These are phyloP conservation scores for Yamadazyma mexicana DNA, from an alignment of 1,139 yeast species.

Conservation along the genomic window DNA sequence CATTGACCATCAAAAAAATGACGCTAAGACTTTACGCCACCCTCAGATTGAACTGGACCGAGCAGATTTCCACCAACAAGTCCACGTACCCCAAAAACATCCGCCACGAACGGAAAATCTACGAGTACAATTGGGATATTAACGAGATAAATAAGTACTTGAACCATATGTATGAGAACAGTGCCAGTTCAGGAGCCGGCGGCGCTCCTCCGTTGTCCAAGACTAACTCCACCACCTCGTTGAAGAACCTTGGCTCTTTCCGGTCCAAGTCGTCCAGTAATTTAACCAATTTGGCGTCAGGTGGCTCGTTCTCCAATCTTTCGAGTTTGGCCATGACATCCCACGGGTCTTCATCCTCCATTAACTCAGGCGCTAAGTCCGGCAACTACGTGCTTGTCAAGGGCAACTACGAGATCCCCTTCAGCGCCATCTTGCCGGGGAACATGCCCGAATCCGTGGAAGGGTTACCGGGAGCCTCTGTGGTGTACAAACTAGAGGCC, in stretches of 20 bases:
- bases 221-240: conserved; percentile 35
- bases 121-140: conserved; percentile 77
- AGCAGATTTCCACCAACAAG: conserved; percentile 44
- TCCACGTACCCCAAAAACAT: conserved; percentile 50
- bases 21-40: conserved; percentile 65
- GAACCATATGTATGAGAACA: conserved; percentile 30
- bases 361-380: conserved; percentile 4
- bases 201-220: conserved; percentile 17
- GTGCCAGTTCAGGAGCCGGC: conserved; percentile 8
- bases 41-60: conserved; percentile 59
- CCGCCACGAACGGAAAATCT: conserved; percentile 64
- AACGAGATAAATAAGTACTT: conserved; percentile 46
- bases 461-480: conserved; percentile 82
- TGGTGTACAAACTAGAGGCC: conserved; percentile 79
- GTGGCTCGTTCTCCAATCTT: conserved; percentile 14
- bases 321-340: conserved; percentile 11
- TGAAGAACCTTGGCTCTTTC: conserved; percentile 29
- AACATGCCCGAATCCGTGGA: conserved; percentile 84
- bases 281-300: conserved; percentile 19
- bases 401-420: conserved; percentile 92
- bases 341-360: conserved; percentile 4
- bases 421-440: conserved; percentile 83
- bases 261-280: conserved; percentile 35
- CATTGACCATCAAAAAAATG: conserved; percentile 65
- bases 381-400: conserved; percentile 41